A percentile compares a stretch with the other conserved stretches of the same genome.
These are phyloP conservation scores for Anthracocystis setariae DNA, from an alignment of 1,284 basidiomycete genomes.

Conservation along the genomic window DNA sequence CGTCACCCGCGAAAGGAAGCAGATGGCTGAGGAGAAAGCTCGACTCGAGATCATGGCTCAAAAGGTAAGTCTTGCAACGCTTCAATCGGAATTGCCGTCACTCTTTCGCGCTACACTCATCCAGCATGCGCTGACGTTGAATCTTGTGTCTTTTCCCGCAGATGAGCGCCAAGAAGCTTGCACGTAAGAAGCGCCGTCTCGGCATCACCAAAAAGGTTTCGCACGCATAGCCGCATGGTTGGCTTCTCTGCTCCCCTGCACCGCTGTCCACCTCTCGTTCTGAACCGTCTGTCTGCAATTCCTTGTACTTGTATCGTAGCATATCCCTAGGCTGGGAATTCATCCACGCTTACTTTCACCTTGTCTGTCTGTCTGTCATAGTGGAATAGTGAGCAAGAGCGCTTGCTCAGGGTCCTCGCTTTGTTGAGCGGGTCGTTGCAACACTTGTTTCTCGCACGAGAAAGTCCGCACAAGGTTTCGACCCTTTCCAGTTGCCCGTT, in stretches of 20 bases:
- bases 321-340: not conserved
- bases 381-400: too few relatives aligned
- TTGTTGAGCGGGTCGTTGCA: too few relatives aligned
- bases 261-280: not conserved
- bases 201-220: slow-evolving; percentile 58
- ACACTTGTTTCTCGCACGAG: slow-evolving; percentile 8
- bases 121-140: not conserved
- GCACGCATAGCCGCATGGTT: slow-evolving; percentile 17
- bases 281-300: not conserved
- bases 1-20: slow-evolving; percentile 48
- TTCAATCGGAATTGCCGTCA: not conserved
- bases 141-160: slow-evolving; percentile 2
- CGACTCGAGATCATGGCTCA: slow-evolving; percentile 53
- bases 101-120: not conserved
- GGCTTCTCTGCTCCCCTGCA: not conserved
- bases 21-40: slow-evolving; percentile 54
- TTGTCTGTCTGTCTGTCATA: not conserved
- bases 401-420: slow-evolving; percentile 8
- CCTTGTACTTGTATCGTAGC: slow-evolving; percentile 32
- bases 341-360: too few relatives aligned
- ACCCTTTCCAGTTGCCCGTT: too few relatives aligned
- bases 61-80: slow-evolving; percentile 37
- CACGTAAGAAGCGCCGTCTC: slow-evolving; percentile 50
- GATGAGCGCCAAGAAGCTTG: slow-evolving; percentile 57
- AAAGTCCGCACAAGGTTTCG: not conserved